Evolutionary conservation across 2,329 filamentous ascomycete genomes (phyloP).

Genomic region (Claviceps pazoutovae): DNA sequence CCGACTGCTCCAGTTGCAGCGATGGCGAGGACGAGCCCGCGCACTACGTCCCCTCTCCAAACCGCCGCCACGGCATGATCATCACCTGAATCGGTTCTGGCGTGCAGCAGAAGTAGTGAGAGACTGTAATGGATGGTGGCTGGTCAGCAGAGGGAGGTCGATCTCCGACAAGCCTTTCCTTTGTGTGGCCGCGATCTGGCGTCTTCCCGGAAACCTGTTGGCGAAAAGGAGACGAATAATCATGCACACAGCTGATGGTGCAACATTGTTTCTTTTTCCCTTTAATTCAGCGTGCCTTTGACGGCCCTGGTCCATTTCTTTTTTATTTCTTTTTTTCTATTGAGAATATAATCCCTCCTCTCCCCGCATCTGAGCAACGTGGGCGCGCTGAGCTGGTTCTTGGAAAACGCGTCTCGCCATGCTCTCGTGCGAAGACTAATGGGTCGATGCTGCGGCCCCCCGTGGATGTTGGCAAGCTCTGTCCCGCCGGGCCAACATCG

Average conservation of each 20-base stretch:
- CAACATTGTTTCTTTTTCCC: conserved; percentile 4
- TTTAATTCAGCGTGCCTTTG: conserved; percentile 5
- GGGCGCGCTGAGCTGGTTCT: conserved; percentile 28
- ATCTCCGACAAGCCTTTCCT: conserved; percentile 20
- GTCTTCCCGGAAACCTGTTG: conserved; percentile 15
- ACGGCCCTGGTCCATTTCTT: background rate
- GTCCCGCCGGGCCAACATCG: conserved; percentile 11
- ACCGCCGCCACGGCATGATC: conserved; percentile 51
- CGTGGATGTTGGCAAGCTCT: conserved; percentile 13
- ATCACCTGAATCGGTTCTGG: conserved; percentile 26
- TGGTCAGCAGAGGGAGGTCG: conserved; percentile 7
- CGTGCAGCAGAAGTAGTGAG: background rate
- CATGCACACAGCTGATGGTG: background rate
- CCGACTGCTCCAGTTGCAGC: conserved; percentile 54
- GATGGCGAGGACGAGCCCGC: conserved; percentile 43
- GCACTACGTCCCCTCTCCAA: conserved; percentile 30
- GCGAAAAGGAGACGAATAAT: conserved; percentile 6
- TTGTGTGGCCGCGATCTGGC: conserved; percentile 15
- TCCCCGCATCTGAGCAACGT: conserved; percentile 16
- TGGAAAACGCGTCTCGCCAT: conserved; percentile 14
- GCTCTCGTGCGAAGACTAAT: conserved; percentile 21
- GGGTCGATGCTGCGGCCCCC: conserved; percentile 42
- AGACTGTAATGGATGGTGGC: background rate
- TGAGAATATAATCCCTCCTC: conserved; percentile 5
- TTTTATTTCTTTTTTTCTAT: conserved; percentile 8